A percentile compares a stretch with the other conserved stretches of the same genome.
Evolutionary conservation across 768 basidiomycete genomes (phyloP).

Genomic region (Rhodosporidiobolus odoratus): DNA sequence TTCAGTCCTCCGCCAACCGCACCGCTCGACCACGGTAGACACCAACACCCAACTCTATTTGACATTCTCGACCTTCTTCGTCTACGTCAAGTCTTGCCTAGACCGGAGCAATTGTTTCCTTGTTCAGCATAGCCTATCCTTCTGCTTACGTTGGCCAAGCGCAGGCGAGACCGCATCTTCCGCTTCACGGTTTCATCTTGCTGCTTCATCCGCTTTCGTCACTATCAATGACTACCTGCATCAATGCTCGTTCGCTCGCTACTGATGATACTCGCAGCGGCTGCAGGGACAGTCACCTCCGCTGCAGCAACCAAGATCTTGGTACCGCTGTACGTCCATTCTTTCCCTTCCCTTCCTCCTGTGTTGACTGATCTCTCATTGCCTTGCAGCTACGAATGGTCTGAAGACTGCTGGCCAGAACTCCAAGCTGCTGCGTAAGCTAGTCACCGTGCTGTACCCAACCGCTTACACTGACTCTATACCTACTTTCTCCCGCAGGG

Average conservation of each 20-base stretch:
- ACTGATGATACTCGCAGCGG: neutral
- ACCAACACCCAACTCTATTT: too few species aligned
- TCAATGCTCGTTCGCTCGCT: neutral
- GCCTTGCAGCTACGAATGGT: slow-evolving; percentile 5
- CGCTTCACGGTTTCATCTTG: too few species aligned
- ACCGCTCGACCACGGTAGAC: too few species aligned
- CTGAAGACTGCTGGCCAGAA: slow-evolving; percentile 4
- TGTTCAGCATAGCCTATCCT: too few species aligned
- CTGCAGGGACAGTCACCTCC: neutral
- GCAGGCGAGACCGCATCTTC: too few species aligned
- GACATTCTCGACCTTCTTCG: too few species aligned
- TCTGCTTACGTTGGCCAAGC: too few species aligned
- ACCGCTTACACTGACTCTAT: neutral
- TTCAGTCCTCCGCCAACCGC: too few species aligned
- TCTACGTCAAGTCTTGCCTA: too few species aligned
- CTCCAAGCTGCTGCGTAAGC: slow-evolving; percentile 5
- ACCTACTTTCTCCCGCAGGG: neutral
- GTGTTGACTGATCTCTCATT: neutral
- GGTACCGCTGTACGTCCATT: neutral
- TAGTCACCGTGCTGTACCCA: too few species aligned
- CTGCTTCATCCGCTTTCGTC: neutral
- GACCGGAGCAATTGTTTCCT: too few species aligned
- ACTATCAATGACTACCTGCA: too few species aligned
- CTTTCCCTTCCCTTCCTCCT: neutral
- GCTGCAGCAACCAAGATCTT: neutral